A percentile compares a stretch with the other conserved stretches of the same genome.
phyloP scores from a whole-genome alignment of 306 rosid genomes.

The Casuarina equisetifolia region DNA sequence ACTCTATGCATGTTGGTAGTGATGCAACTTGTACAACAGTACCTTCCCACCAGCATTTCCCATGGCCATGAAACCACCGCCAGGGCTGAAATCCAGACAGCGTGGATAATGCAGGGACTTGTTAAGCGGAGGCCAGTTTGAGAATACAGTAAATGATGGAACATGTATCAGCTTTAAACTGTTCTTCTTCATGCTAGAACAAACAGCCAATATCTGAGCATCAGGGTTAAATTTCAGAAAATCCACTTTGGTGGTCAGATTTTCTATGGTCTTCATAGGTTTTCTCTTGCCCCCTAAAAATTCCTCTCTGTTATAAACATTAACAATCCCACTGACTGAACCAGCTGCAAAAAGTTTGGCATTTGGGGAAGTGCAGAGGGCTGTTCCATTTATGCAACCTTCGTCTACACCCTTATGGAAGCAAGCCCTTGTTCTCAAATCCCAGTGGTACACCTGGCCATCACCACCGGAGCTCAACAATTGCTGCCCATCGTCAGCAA shows the following conservation, averaged over 20 bases:
- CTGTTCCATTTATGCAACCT: slow-evolving; percentile 55
- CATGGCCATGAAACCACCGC: slow-evolving; percentile 81
- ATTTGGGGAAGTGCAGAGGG: slow-evolving; percentile 54
- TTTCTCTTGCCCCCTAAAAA: slow-evolving; percentile 60
- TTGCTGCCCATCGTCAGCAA: slow-evolving; percentile 68
- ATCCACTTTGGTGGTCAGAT: slow-evolving; percentile 52
- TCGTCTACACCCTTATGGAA: slow-evolving; percentile 63
- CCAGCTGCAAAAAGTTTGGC: slow-evolving; percentile 58
- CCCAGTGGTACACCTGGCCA: slow-evolving; percentile 94
- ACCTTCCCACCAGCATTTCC: slow-evolving; percentile 87
- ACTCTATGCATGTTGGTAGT: slow-evolving; percentile 43
- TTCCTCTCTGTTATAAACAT: slow-evolving; percentile 47
- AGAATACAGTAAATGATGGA: slow-evolving; percentile 70
- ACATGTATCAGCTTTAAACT: slow-evolving; percentile 73
- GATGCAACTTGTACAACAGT: slow-evolving; percentile 55
- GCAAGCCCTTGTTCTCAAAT: slow-evolving; percentile 78
- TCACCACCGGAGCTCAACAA: slow-evolving; percentile 83
- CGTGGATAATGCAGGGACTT: slow-evolving; percentile 56
- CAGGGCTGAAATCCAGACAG: slow-evolving; percentile 81
- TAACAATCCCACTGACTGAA: slow-evolving; percentile 57
- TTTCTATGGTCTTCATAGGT: slow-evolving; percentile 49
- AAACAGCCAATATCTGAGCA: slow-evolving; percentile 60
- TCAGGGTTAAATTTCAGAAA: slow-evolving; percentile 57
- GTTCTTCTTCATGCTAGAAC: slow-evolving; percentile 69
- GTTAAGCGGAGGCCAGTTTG: slow-evolving; percentile 74